Conservation (phyloP, 495 filamentous ascomycete genomes). For the Recurvomyces mirabilis region DNA sequence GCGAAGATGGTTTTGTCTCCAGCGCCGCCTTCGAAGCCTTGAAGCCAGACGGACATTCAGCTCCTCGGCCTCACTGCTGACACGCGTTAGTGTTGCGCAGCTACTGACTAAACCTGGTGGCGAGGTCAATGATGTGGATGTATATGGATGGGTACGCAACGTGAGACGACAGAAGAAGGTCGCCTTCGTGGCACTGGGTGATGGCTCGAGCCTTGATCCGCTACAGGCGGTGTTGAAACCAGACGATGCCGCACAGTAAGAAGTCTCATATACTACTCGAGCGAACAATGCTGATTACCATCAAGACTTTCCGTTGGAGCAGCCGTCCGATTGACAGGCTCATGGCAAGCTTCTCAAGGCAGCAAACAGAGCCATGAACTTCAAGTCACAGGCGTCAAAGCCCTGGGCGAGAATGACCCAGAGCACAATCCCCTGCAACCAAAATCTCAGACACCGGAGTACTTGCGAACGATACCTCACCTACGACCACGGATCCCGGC, state of each 20-base stretch:
- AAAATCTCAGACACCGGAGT: constrained; percentile 84
- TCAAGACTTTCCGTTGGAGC: constrained; percentile 66
- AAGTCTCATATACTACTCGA: constrained; percentile 8
- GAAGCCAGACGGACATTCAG: constrained; percentile 1
- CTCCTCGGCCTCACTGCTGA: neutral
- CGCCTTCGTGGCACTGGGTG: constrained; percentile 73
- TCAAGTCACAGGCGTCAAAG: constrained; percentile 50
- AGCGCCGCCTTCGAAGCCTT: constrained; percentile 1
- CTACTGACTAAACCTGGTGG: constrained; percentile 4
- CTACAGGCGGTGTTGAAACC: constrained; percentile 75
- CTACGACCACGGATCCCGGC: constrained; percentile 73
- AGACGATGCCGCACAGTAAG: constrained; percentile 66
- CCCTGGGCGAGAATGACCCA: constrained; percentile 67
- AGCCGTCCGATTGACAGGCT: constrained; percentile 65
- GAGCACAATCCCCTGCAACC: constrained; percentile 89
- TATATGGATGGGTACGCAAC: constrained; percentile 74
- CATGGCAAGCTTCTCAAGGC: constrained; percentile 62
- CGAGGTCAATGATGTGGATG: constrained; percentile 27
- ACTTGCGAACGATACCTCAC: constrained; percentile 79
- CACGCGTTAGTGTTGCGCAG: constrained; percentile 10
- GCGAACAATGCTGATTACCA: neutral
- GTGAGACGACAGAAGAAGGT: constrained; percentile 75
- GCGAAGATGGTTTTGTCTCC: constrained; percentile 3
- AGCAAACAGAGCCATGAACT: constrained; percentile 74
- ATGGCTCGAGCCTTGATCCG: constrained; percentile 70